Conservation (phyloP, 2,329 filamentous ascomycete genomes). For the Penicillium sclerotigenum region DNA sequence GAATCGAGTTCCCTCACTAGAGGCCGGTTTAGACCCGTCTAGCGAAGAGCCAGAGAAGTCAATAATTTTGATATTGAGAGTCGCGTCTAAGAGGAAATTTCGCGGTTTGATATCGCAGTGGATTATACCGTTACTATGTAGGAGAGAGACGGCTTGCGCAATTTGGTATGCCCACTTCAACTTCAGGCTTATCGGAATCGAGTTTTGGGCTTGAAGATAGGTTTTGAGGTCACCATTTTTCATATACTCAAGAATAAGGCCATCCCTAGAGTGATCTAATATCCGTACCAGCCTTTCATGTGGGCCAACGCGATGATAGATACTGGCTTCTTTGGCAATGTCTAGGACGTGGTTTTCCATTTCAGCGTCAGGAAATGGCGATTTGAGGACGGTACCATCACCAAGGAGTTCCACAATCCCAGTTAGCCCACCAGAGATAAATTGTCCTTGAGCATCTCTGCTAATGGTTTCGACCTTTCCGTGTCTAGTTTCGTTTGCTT, state of each 20-base stretch:
- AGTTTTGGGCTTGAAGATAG: conserved; percentile 7
- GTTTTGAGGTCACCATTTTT: conserved; percentile 17
- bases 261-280: conserved; percentile 13
- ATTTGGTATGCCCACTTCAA: background rate
- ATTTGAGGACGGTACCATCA: too few relatives aligned
- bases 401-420: too few relatives aligned
- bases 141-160: background rate
- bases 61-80: conserved; percentile 39
- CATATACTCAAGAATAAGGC: conserved; percentile 20
- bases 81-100: conserved; percentile 41
- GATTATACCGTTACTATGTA: too few relatives aligned
- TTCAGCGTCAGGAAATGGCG: background rate
- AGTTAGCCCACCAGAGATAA: too few relatives aligned
- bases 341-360: background rate
- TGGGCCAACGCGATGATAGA: conserved; percentile 14
- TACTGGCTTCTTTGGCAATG: conserved; percentile 20
- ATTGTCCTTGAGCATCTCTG: too few relatives aligned
- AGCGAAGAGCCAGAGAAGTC: conserved; percentile 19
- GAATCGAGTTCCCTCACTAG: conserved; percentile 11
- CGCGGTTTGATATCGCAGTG: conserved; percentile 39
- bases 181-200: background rate
- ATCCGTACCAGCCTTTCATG: conserved; percentile 15
- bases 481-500: too few relatives aligned
- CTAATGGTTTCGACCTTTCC: too few relatives aligned
- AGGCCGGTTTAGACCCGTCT: conserved; percentile 12